phyloP scores from a whole-genome alignment of 768 basidiomycete species.

The Tephrocybe sp. region DNA sequence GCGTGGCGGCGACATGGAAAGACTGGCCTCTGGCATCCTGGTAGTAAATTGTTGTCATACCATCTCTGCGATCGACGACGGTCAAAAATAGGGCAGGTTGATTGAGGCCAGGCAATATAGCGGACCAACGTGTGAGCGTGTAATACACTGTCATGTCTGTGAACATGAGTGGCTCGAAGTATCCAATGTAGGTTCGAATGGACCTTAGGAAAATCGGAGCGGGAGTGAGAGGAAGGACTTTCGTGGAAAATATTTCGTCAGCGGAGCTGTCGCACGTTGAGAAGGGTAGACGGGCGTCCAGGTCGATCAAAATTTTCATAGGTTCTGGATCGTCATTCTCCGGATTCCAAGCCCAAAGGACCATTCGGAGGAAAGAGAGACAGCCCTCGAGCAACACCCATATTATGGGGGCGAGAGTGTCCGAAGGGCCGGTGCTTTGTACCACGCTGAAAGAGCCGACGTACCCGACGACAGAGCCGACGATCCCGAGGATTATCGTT shows the following conservation, averaged over 20 bases:
- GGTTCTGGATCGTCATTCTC: constrained; percentile 1
- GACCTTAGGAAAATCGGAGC: background rate
- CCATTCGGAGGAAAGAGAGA: constrained; percentile 11
- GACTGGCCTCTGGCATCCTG: background rate
- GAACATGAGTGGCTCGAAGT: background rate
- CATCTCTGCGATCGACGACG: background rate
- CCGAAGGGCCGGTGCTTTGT: background rate
- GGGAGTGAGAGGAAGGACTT: background rate
- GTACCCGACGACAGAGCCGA: constrained; percentile 13
- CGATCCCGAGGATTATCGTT: constrained; percentile 4
- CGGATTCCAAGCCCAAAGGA: constrained; percentile 17
- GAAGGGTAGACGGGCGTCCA: background rate
- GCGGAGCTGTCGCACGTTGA: background rate
- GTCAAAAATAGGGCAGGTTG: background rate
- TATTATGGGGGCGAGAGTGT: constrained; percentile 1
- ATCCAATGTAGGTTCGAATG: background rate
- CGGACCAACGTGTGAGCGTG: background rate
- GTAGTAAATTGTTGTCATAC: background rate
- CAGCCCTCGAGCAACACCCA: constrained; percentile 16
- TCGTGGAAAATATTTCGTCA: background rate
- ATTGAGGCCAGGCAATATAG: background rate
- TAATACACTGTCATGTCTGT: background rate
- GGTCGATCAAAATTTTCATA: background rate
- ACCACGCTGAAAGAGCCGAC: constrained; percentile 18
- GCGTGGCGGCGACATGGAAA: background rate